Base-by-base conservation (phyloP, 2,329 filamentous ascomycete species). In the Delphinella strobiligena region DNA sequence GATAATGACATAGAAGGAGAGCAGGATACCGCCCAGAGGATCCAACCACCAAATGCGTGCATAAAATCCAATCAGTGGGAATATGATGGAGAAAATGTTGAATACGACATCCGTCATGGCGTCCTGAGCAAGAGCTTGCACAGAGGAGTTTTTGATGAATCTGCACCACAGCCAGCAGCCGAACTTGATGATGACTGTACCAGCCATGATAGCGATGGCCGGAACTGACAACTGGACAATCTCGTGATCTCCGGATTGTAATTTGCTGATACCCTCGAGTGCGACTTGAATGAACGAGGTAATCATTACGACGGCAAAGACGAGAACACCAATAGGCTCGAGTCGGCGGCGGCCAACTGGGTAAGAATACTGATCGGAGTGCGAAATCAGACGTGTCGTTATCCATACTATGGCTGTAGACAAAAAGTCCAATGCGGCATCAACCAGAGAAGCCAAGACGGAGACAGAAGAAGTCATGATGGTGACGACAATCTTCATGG, bases 121-220 rank as follows among this genome's bases (percentile, higher is more conserved):
- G 47, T 80, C 75, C 49, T 79, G 74, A 0, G 75, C 75, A 49
- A 93, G 65, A 1, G 86, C 85, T 55, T 88, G 84, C 4, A 93
- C 86, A 45, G 80, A 85, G 2, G 82, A 87, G 57, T 93, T 93
- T 49, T 77, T 84, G 48, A 93, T 82, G 24, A 91, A 60, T 5
- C 86, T 81, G 56, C 84, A 93, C 82, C 83, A 93, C 30, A 93
- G 54, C 83, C 84, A 94, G 61, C 82, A 88, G 8, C 75, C 62
- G 15, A 82, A 76, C 58, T 93, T 93, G 59, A 93, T 79, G 32
- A 88, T 59, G 30, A 93, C 82, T 0, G 87, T 93, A 30, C 72
- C 67, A 4, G 79, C 62, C 86, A 94, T 93, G 56, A 93, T 89
- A 36, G 67, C 63, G 42, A 93, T 78, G 4, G 86, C 82, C 0